Evolutionary conservation across 306 rosid genomes (phyloP), one percentile per base, ranked within the genome.

Genomic region (Sechiopsis laciniata): DNA sequence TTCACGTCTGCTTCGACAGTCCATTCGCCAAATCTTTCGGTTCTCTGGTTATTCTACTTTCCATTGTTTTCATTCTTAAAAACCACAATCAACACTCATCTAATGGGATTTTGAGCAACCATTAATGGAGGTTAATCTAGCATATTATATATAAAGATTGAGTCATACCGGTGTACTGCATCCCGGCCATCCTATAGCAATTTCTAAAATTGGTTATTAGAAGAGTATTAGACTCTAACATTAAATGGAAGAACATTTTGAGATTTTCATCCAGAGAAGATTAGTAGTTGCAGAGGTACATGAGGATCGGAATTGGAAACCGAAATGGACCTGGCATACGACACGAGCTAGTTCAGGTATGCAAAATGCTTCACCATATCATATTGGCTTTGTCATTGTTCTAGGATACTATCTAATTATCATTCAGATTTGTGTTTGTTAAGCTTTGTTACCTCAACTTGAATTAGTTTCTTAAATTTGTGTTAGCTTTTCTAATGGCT

Each of bases 1-100:
- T 93, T 93, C 78, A 77, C 91, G 42, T 88, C 98, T 54, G 84
- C 91, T 68, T 81, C 90, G 10, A 77, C 82, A 4, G 75, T 75
- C 73, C 80, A 53, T 78, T 78, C 84, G 75, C 79, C 85, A 22
- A 83, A 76, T 78, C 56, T 12, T 64, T 26, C 60, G 62, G 66
- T 83, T 77, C 55, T 55, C 78, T 77, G 78, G 66, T 22, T 83
- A 72, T 75, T 85, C 70, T 83, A 32, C 80, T 78, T 90, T 55
- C 82, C 76, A 46, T 71, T 86, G 77, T 72, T 83, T 67, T 76
- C 80, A 66, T 69, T 78, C 82, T 78, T 77, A 61, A 78, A 70
- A 74, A 74, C 66, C 45, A 60, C 74, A 80, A 69, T 46, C 68
- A 24, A 48, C 46, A 60, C 71, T 45, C 40, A 60, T 13, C 24